These are phyloP conservation scores for Penicillium aurantiogriseum DNA, from an alignment of 2,329 filamentous ascomycete species.

Conservation along the genomic window DNA sequence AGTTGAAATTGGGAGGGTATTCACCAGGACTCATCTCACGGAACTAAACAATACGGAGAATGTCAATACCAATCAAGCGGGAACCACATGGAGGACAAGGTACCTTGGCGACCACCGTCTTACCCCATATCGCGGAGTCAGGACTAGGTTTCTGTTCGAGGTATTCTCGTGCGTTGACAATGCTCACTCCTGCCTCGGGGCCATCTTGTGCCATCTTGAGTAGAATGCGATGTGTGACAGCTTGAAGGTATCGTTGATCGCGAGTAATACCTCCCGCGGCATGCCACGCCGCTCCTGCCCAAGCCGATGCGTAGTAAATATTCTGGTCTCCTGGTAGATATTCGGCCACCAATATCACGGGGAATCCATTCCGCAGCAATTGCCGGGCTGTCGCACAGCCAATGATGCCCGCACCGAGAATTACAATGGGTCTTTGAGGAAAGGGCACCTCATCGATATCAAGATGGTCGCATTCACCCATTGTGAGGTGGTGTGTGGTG, in stretches of 20 bases:
- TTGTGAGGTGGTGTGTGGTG: constrained; percentile 1
- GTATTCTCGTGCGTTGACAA: constrained; percentile 38
- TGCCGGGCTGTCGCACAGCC: constrained; percentile 40
- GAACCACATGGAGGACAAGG: neutral
- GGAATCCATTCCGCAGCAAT: constrained; percentile 36
- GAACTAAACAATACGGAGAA: constrained; percentile 27
- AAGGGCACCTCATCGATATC: constrained; percentile 32
- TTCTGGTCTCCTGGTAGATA: constrained; percentile 39
- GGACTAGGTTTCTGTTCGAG: constrained; percentile 33
- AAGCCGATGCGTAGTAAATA: constrained; percentile 40
- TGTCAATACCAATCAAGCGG: neutral
- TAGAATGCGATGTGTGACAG: constrained; percentile 35
- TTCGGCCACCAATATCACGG: constrained; percentile 37
- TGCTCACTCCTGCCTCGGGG: constrained; percentile 34
- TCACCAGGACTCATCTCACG: constrained; percentile 32
- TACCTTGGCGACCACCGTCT: constrained; percentile 37
- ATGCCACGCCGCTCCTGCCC: constrained; percentile 43
- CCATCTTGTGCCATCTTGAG: constrained; percentile 36
- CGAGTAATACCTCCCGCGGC: constrained; percentile 36
- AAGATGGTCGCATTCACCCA: constrained; percentile 21
- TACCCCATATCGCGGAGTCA: constrained; percentile 39
- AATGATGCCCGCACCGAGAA: constrained; percentile 42
- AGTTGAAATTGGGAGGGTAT: constrained; percentile 35
- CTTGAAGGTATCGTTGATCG: constrained; percentile 38
- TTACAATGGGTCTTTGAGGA: constrained; percentile 36